phyloP scores from a whole-genome alignment of 371 early-diverging fungal species.

The Mucor plumbeus region DNA sequence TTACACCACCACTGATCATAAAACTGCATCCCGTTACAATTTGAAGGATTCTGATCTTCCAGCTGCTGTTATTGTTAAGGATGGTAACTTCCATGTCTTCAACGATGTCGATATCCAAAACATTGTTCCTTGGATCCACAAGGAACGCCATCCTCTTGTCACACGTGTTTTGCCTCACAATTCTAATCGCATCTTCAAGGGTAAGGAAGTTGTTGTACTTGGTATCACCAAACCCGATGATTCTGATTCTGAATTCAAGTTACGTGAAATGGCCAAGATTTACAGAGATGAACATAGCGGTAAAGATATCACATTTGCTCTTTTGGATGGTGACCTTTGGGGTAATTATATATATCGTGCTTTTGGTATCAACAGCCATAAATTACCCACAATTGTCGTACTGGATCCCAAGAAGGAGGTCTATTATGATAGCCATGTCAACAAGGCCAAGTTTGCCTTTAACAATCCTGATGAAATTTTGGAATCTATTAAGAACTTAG shows the following conservation, averaged over 20 bases:
- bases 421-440: slow-evolving; percentile 19
- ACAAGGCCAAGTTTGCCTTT: slow-evolving; percentile 15
- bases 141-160: slow-evolving; percentile 28
- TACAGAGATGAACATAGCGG: slow-evolving; percentile 30
- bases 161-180: slow-evolving; percentile 21
- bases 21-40: slow-evolving; percentile 14
- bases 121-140: slow-evolving; percentile 20
- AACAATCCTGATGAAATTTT: slow-evolving; percentile 21
- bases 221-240: slow-evolving; percentile 22
- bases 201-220: slow-evolving; percentile 18
- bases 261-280: slow-evolving; percentile 24
- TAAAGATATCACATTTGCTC: slow-evolving; percentile 54
- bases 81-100: slow-evolving; percentile 20
- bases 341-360: slow-evolving; percentile 59
- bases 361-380: slow-evolving; percentile 53
- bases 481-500: slow-evolving; percentile 4
- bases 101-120: background rate
- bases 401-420: slow-evolving; percentile 55
- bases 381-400: slow-evolving; percentile 64
- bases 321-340: slow-evolving; percentile 65
- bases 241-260: background rate
- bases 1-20: slow-evolving; percentile 28
- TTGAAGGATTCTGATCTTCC: slow-evolving; percentile 11
- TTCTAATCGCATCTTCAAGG: slow-evolving; percentile 20
- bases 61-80: slow-evolving; percentile 30